Conservation (phyloP, 768 basidiomycete genomes). For the Tricholomella constricta region DNA sequence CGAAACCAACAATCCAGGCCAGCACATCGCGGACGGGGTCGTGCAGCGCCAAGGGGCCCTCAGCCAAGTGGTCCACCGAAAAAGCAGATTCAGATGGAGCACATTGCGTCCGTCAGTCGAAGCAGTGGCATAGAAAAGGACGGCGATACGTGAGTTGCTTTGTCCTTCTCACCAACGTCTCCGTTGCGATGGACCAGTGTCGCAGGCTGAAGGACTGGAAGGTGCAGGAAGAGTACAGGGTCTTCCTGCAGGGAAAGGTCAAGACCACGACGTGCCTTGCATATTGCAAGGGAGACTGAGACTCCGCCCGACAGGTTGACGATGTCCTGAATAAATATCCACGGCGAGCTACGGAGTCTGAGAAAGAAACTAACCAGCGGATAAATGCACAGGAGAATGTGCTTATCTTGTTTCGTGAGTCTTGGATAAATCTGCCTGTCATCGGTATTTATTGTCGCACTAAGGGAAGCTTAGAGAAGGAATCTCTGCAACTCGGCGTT, state of each 20-base stretch:
- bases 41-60: background rate
- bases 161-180: background rate
- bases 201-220: conserved; percentile 58
- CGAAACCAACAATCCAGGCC: conserved; percentile 10
- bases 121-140: conserved; percentile 75
- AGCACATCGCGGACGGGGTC: conserved; percentile 11
- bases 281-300: background rate
- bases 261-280: conserved; percentile 3
- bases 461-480: conserved; percentile 80
- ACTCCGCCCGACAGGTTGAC: conserved; percentile 42
- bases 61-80: conserved; percentile 10
- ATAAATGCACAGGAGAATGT: conserved; percentile 66
- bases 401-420: conserved; percentile 72
- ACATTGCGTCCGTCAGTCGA: conserved; percentile 72
- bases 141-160: conserved; percentile 66
- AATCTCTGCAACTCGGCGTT: conserved; percentile 58
- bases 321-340: conserved; percentile 45
- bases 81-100: conserved; percentile 61
- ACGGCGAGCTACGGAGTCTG: conserved; percentile 30
- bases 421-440: background rate
- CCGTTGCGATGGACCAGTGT: conserved; percentile 34
- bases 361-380: conserved; percentile 37
- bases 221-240: conserved; percentile 68
- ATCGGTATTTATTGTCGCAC: background rate
- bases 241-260: conserved; percentile 69